These are phyloP conservation scores for Eremochloa ophiuroides DNA, from an alignment of 176 grass and related monocot genomes.

Conservation along the genomic window DNA sequence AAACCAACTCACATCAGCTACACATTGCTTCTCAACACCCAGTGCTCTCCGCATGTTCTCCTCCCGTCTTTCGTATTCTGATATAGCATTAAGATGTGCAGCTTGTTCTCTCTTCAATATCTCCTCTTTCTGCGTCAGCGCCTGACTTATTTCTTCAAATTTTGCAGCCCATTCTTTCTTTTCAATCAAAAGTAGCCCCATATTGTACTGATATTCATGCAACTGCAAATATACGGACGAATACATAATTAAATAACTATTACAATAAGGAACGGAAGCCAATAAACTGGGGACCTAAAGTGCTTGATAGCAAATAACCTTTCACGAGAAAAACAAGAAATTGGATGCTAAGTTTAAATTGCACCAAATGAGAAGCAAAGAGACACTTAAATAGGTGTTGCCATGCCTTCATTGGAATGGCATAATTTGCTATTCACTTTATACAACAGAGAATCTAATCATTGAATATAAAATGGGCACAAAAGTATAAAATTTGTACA, in stretches of 20 bases:
- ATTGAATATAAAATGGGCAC: background rate
- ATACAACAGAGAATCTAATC: background rate
- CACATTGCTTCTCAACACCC: conserved; percentile 88
- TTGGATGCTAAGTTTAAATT: background rate
- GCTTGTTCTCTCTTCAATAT: conserved; percentile 79
- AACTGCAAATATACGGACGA: conserved; percentile 48
- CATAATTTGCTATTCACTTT: conserved; percentile 7
- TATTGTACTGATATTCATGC: conserved; percentile 90
- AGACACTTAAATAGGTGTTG: background rate
- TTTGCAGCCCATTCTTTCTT: conserved; percentile 85
- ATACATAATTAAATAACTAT: conserved; percentile 22
- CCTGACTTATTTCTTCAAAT: conserved; percentile 59
- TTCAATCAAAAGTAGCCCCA: conserved; percentile 92
- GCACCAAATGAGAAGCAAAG: background rate
- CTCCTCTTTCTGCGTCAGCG: conserved; percentile 61
- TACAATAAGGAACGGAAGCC: background rate
- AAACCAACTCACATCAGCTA: conserved; percentile 57
- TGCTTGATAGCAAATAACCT: background rate
- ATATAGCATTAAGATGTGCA: conserved; percentile 60
- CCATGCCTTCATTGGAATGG: background rate
- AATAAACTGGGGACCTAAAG: background rate
- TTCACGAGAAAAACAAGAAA: background rate
- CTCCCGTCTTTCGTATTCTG: conserved; percentile 76
- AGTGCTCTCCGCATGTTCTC: conserved; percentile 61
- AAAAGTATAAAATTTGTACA: background rate